Base-by-base conservation (phyloP, 768 basidiomycete genomes). In the Termitomyces heimii region DNA sequence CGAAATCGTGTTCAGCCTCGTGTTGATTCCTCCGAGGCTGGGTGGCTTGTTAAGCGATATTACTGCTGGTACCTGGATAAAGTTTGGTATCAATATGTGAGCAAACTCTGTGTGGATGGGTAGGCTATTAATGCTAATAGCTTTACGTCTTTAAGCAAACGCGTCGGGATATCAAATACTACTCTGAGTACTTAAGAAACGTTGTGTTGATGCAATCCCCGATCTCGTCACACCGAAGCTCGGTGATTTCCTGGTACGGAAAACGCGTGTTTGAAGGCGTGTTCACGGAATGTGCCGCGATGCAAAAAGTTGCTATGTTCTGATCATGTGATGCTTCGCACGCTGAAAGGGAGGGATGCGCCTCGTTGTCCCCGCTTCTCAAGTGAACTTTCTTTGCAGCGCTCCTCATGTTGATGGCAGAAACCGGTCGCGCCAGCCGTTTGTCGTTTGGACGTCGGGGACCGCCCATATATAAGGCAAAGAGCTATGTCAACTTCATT, bases 361-460 rank as follows among this genome's bases (percentile, higher is more conserved):
- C 63, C 63, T 66, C 65, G 57, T 63, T n/a, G n/a, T 67, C 46
- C 54, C 53, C 52, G 48, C 63, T 60, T 59, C 51, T 31, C n/a
- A 57, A 35, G 60, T 58, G 49, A 57, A 55, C 55, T 59, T 58
- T 53, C 60, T 64, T 65, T 66, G 49, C 56, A 55, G 50, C 22
- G 29, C 50, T 56, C 65, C 68, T 66, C 67, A 57, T 68, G 67
- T 65, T 66, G 65, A 68, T 68, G 59, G 59, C 50, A 28, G 39
- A 26, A 58, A 50, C 29, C 43, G 20, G 54, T 29, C 43, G 58
- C 59, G 54, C 61, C 46, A 43, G 37, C 32, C 31, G 39, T 60
- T 61, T 62, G 54, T 65, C 48, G 50, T 57, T 37, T 51, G 54
- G 53, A 53, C 45, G 60, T 54, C 60, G 53, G 54, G 42, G 28